Evolutionary conservation across 345 rosid genomes (phyloP).

Genomic region (Rubroshorea leprosula): DNA sequence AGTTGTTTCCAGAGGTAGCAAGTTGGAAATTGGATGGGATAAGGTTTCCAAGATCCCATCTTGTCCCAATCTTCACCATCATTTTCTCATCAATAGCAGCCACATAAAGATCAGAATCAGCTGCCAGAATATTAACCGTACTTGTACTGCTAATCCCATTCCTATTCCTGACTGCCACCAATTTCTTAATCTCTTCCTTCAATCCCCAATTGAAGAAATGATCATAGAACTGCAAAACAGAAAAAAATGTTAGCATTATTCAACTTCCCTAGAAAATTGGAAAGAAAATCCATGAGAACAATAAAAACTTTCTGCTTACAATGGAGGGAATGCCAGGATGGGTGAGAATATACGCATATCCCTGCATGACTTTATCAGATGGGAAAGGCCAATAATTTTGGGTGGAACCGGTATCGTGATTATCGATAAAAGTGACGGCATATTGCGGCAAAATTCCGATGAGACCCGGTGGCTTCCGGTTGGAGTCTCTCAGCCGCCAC

Average conservation of each 20-base stretch:
- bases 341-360: slow-evolving; percentile 82
- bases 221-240: slow-evolving; percentile 55
- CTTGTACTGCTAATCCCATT: slow-evolving; percentile 45
- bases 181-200: slow-evolving; percentile 48
- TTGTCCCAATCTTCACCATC: slow-evolving; percentile 74
- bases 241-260: slow-evolving; percentile 17
- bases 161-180: slow-evolving; percentile 39
- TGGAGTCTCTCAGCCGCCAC: slow-evolving; percentile 65
- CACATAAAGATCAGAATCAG: slow-evolving; percentile 63
- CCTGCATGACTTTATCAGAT: slow-evolving; percentile 76
- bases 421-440: slow-evolving; percentile 81
- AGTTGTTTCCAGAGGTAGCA: slow-evolving; percentile 50
- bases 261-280: too few species aligned
- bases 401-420: slow-evolving; percentile 74
- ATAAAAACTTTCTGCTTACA: too few species aligned
- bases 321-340: slow-evolving; percentile 76
- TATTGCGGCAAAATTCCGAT: slow-evolving; percentile 61
- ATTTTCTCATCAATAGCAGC: slow-evolving; percentile 57
- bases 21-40: slow-evolving; percentile 53
- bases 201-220: slow-evolving; percentile 68
- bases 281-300: too few species aligned
- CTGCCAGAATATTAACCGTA: slow-evolving; percentile 46
- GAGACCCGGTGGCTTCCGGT: slow-evolving; percentile 72
- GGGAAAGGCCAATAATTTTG: slow-evolving; percentile 64
- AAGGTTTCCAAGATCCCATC: slow-evolving; percentile 56